Evolutionary conservation across 345 rosid genomes (phyloP), one percentile per base, ranked within the genome.

Genomic region (Mercurialis annua): DNA sequence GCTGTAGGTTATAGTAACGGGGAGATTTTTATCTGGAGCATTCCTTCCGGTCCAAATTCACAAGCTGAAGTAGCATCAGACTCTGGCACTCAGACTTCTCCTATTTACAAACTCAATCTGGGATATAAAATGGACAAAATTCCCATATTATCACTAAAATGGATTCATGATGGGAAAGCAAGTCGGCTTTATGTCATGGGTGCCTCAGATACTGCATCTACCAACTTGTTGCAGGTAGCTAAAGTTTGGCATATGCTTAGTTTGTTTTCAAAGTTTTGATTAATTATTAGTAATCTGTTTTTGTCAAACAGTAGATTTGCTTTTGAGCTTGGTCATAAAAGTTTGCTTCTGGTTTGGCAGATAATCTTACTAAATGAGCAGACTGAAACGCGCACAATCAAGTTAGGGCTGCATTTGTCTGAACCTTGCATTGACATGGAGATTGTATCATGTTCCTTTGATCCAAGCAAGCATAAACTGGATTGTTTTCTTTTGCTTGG

Each of bases 341-440:
- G 21, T 55, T 51, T 36, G 18, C 31, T 67, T 66, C 10, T 70
- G 66, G 24, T 68, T 53, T 33, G 47, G 62, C 86, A 87, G 92
- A 88, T 92, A 46, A 76, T 90, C 20, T 81, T 90, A 67, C 68
- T 93, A 62, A 90, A 87, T 52, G 97, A 89, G 44, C 85, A 87
- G 38, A 80, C 76, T 31, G 98, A 93, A 77, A 82, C 89, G 44
- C 89, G 88, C 43, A 93, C 83, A 64, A 73, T 84, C 55, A 93
- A 93, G 87, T 54, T 88, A 73, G 97, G 83, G 23, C 81, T 87
- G 71, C 87, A 77, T 75, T 79, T 87, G 18, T 78, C 96, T 55
- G 98, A 93, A 74, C 84, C 90, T 73, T 90, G 94, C 62, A 67
- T 77, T 58, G 86, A 79, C 78, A 87, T 90, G 90, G 92, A 84